These are phyloP conservation scores for Gentiana dahurica DNA, from an alignment of 257 asterid genomes.

Conservation along the genomic window DNA sequence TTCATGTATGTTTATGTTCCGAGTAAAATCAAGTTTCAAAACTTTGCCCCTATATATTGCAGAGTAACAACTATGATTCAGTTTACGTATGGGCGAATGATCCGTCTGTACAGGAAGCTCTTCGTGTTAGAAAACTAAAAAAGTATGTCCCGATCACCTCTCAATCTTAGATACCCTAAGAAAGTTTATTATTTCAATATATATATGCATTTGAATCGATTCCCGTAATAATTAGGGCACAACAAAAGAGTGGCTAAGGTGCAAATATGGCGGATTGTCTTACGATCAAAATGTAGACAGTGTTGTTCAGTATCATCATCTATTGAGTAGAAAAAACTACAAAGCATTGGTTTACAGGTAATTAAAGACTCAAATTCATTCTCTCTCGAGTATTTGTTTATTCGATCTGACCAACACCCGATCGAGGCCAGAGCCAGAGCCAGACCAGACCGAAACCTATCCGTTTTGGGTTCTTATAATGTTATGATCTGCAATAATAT, in stretches of 20 bases:
- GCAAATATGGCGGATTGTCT: neutral
- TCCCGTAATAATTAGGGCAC: slow-evolving; percentile 5
- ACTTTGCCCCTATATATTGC: no score
- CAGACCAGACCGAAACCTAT: no score
- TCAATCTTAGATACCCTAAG: neutral
- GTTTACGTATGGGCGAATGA: slow-evolving; percentile 1
- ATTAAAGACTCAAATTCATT: neutral
- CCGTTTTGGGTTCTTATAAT: no score
- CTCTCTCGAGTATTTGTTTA: no score
- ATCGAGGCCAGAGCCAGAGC: no score
- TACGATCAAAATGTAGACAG: neutral
- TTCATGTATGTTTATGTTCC: neutral
- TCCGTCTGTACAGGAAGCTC: slow-evolving; percentile 14
- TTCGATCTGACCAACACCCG: no score
- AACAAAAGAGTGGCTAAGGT: slow-evolving; percentile 5
- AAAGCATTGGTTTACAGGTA: slow-evolving; percentile 19
- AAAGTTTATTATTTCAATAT: neutral
- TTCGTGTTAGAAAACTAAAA: slow-evolving; percentile 13
- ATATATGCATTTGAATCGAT: neutral
- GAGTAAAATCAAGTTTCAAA: no score
- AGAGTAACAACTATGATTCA: neutral
- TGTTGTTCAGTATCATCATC: slow-evolving; percentile 10
- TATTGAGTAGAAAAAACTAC: slow-evolving; percentile 2
- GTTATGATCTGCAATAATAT: no score
- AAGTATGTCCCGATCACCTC: no score